phyloP scores from a whole-genome alignment of 768 basidiomycete genomes.

The Gloeostereum incarnatum region DNA sequence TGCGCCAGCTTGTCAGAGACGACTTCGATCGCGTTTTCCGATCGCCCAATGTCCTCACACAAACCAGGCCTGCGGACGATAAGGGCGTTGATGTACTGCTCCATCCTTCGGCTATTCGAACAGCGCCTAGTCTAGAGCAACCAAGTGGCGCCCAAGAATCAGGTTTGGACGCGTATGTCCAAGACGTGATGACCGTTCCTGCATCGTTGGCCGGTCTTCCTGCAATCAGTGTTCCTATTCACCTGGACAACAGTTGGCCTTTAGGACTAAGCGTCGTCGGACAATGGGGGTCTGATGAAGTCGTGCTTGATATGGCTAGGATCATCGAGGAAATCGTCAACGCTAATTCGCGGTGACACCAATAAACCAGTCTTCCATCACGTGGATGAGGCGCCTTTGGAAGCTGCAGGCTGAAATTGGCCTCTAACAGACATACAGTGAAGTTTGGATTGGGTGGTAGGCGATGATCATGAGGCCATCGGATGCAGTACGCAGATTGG shows the following conservation, averaged over 20 bases:
- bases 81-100: conserved; percentile 68
- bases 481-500: too few relatives aligned
- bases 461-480: too few relatives aligned
- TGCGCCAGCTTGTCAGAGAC: conserved; percentile 58
- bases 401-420: too few relatives aligned
- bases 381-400: too few relatives aligned
- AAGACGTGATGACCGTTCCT: conserved; percentile 88
- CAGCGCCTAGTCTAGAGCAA: conserved; percentile 60
- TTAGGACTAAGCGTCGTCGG: conserved; percentile 78
- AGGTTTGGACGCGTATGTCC: conserved; percentile 58
- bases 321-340: too few relatives aligned
- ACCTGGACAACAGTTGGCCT: conserved; percentile 63
- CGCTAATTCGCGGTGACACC: too few relatives aligned
- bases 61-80: background rate
- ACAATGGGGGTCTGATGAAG: conserved; percentile 74
- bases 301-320: conserved; percentile 47
- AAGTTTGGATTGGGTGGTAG: too few relatives aligned
- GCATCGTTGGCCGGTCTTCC: conserved; percentile 88
- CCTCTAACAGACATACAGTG: too few relatives aligned
- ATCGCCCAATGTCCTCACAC: conserved; percentile 39
- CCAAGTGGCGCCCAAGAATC: conserved; percentile 6
- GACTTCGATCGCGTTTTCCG: conserved; percentile 73
- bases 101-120: conserved; percentile 82
- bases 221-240: conserved; percentile 61
- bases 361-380: conserved; percentile 12